Percentiles rank a stretch among this genome's conserved stretches.
Evolutionary conservation across 352 stramenopile species (phyloP).

Genomic region (Phytopythium litorale): DNA sequence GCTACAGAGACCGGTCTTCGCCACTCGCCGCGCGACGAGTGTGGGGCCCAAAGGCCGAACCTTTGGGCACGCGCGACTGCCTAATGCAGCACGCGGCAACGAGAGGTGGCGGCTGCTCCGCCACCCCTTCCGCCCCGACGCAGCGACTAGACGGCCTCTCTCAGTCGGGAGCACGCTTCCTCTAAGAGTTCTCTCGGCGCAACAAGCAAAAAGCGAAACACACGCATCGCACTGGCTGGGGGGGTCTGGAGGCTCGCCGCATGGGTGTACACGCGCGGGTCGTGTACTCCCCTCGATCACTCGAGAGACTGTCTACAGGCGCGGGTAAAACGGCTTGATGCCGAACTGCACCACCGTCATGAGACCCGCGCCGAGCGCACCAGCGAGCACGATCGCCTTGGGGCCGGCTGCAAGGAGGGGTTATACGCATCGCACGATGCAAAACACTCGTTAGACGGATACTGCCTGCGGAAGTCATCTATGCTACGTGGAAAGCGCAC

Average conservation of each 20-base stretch:
- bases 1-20: neutral
- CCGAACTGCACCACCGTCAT: conserved; percentile 86
- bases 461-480: too few relatives aligned
- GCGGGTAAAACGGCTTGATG: conserved; percentile 81
- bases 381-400: conserved; percentile 82
- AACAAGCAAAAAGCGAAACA: conserved; percentile 2
- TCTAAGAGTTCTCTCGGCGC: neutral
- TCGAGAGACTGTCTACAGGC: conserved; percentile 41
- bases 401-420: conserved; percentile 33
- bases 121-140: neutral
- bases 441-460: neutral
- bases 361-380: conserved; percentile 66
- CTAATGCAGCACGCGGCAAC: conserved; percentile 3
- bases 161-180: neutral
- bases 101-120: neutral
- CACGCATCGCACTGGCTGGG: neutral
- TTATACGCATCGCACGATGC: neutral
- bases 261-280: neutral
- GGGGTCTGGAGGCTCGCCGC: neutral
- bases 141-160: conserved; percentile 2
- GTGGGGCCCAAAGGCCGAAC: conserved; percentile 1
- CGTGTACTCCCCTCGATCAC: neutral
- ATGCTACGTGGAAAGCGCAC: neutral
- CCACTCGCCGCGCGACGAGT: neutral
- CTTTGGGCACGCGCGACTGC: conserved; percentile 4